These are phyloP conservation scores for Nakazawaea laoshanensis DNA, from an alignment of 805 yeast genomes.

Conservation along the genomic window DNA sequence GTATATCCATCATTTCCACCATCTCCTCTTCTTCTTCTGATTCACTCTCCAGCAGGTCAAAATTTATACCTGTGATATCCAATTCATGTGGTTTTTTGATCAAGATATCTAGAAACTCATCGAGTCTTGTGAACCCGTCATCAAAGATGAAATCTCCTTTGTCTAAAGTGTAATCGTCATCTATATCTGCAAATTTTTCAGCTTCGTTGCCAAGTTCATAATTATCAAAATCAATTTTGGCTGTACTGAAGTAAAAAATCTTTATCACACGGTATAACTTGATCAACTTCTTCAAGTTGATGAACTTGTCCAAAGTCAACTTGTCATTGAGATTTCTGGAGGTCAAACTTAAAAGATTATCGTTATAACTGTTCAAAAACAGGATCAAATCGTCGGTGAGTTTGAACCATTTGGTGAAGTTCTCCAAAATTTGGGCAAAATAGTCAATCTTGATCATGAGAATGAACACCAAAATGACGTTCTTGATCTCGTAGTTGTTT, in stretches of 20 bases:
- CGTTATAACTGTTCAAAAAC: constrained; percentile 18
- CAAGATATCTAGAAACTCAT: constrained; percentile 7
- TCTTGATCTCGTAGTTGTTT: constrained; percentile 8
- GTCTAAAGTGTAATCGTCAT: constrained; percentile 18
- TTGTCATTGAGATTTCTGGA: constrained; percentile 16
- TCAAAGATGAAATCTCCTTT: constrained; percentile 17
- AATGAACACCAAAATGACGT: constrained; percentile 26
- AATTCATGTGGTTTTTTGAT: constrained; percentile 7
- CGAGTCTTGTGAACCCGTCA: constrained; percentile 15
- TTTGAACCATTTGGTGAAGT: constrained; percentile 21
- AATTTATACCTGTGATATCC: too few relatives aligned
- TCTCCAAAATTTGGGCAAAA: constrained; percentile 30
- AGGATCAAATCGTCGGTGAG: constrained; percentile 21
- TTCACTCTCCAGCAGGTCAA: too few relatives aligned
- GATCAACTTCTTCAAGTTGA: constrained; percentile 15
- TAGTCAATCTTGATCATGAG: constrained; percentile 30
- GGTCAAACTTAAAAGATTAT: constrained; percentile 14
- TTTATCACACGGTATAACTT: constrained; percentile 24
- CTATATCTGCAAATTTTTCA: constrained; percentile 35
- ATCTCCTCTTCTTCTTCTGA: constrained; percentile 5
- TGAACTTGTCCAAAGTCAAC: constrained; percentile 13
- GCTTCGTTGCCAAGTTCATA: constrained; percentile 28
- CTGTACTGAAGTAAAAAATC: constrained; percentile 37
- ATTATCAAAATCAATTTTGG: constrained; percentile 36
- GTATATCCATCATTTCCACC: constrained; percentile 12